Conservation (phyloP, 225 moss, liverwort and hornwort genomes). For the Sphagnum tenellum region DNA sequence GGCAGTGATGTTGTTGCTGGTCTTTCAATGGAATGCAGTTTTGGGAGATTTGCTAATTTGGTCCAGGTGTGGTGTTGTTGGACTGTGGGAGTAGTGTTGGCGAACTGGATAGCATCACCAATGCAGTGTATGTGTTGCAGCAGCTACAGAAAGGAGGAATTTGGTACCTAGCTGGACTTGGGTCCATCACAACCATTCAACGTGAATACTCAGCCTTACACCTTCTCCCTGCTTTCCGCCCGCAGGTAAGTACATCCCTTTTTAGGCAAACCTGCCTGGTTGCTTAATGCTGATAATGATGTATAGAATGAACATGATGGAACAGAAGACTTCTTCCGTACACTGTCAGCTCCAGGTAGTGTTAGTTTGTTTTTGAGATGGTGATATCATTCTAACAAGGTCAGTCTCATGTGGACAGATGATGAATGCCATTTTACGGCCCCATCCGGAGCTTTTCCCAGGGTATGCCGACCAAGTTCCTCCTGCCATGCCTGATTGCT, state of each 20-base stretch:
- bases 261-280: too few species aligned
- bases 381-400: not conserved
- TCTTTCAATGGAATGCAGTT: constrained; percentile 1
- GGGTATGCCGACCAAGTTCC: constrained; percentile 76
- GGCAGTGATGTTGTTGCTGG: not conserved
- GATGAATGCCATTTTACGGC: constrained; percentile 92
- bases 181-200: constrained; percentile 89
- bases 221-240: constrained; percentile 80
- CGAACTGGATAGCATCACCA: constrained; percentile 43
- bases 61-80: constrained; percentile 1
- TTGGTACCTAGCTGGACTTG: constrained; percentile 86
- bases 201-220: constrained; percentile 95
- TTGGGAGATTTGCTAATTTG: not conserved
- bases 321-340: too few species aligned
- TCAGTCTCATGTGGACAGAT: constrained; percentile 34
- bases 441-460: constrained; percentile 90
- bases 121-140: constrained; percentile 34
- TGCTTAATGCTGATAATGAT: too few species aligned
- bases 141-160: constrained; percentile 47
- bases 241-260: constrained; percentile 45
- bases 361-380: not conserved
- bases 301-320: too few species aligned
- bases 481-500: constrained; percentile 98
- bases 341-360: too few species aligned
- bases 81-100: constrained; percentile 27